Percentiles rank a stretch among this genome's conserved stretches.
phyloP scores from a whole-genome alignment of 23 red algal species.

The Chondrus crispus region DNA sequence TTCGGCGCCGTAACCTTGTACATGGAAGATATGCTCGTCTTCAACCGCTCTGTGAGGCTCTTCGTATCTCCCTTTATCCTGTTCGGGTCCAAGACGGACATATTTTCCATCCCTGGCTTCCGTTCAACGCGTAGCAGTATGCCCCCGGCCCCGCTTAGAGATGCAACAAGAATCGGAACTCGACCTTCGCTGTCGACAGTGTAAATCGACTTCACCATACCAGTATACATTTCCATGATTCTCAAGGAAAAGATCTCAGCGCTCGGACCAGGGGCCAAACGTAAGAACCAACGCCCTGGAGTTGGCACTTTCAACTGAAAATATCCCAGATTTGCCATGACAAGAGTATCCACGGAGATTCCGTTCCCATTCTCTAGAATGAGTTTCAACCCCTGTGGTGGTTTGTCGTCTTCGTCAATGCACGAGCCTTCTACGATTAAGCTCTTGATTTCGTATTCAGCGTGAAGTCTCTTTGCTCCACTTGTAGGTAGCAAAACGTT shows the following conservation, averaged over 20 bases:
- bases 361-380: conserved; percentile 16
- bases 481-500: conserved; percentile 65
- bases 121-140: conserved; percentile 60
- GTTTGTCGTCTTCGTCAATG: conserved; percentile 41
- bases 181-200: conserved; percentile 17
- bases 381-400: conserved; percentile 74
- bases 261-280: conserved; percentile 38
- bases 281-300: conserved; percentile 74
- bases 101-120: conserved; percentile 38
- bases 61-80: neutral
- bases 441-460: conserved; percentile 76
- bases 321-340: conserved; percentile 96
- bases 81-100: conserved; percentile 13
- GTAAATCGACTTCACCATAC: conserved; percentile 21
- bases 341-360: conserved; percentile 74
- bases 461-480: conserved; percentile 2
- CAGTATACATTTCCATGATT: conserved; percentile 50
- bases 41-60: neutral
- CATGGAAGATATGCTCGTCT: neutral
- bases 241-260: conserved; percentile 28
- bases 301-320: conserved; percentile 83
- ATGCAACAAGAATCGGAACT: conserved; percentile 58
- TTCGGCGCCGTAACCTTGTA: neutral
- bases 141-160: conserved; percentile 51
- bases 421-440: conserved; percentile 76